Base-by-base conservation (phyloP, 345 rosid genomes). In the Moricandia moricandioides region DNA sequence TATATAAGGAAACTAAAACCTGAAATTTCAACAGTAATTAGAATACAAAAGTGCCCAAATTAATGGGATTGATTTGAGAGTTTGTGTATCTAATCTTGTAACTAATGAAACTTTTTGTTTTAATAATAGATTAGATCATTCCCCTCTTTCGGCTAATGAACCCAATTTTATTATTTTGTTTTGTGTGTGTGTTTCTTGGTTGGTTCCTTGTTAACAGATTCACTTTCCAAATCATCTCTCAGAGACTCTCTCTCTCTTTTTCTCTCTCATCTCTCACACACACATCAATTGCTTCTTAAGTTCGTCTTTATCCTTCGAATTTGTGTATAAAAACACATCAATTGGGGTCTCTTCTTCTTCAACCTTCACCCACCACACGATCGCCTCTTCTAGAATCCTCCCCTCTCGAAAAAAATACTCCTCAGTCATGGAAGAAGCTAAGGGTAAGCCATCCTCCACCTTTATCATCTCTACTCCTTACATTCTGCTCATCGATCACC, bases 371-470 rank as follows among this genome's bases (percentile, higher is more conserved):
- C 76, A 63, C 70, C 67, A 58, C 60, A 35, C 68, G 26, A 37
- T 11, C 47, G 18, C 13, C 9, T 40, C 49, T 40, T 43, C 16
- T 12, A 12, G 51, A 43, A 13, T 43, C 13, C 51, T 43, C 51
- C 51, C 51, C 51, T 10, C 56, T 12, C 1, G 35, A 56, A 47
- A 72, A 56, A 47, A 72, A 6, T 59, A 37, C 39, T 72, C 13
- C 14, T 67, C 8, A 67, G 40, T 54, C 65, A 67, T 72, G 78
- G 81, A 78, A 67, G 78, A 67, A 67, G 60, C 77, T 24, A 67
- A 72, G 0, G 78, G 77, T 72, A 64, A 40, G n/a, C n/a, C n/a
- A n/a, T n/a, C n/a, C n/a, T n/a, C n/a, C n/a, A n/a, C n/a, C n/a
- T n/a, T n/a, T n/a, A 8, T 5, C 26, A 4, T 51, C 78, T 66